These are phyloP conservation scores for Sporothrix globosa DNA, from an alignment of 2,329 filamentous ascomycete species.

Conservation along the genomic window DNA sequence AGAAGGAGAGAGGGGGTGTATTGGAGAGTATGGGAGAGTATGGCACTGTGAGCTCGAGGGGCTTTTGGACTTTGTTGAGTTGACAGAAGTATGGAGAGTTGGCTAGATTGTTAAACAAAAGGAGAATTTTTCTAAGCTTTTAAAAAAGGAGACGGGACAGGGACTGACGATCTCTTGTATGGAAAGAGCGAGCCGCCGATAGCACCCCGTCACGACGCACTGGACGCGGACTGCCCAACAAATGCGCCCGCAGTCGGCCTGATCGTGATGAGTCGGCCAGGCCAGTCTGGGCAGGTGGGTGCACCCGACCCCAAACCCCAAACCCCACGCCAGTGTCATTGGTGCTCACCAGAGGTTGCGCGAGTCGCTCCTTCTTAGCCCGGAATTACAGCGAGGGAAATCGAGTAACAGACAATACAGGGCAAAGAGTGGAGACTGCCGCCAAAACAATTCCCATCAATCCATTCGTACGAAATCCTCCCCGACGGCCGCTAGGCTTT, in stretches of 20 bases:
- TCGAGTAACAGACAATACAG: neutral
- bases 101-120: neutral
- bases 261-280: neutral
- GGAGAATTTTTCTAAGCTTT: neutral
- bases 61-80: no score
- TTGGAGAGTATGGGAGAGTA: neutral
- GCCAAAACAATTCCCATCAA: slow-evolving; percentile 21
- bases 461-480: slow-evolving; percentile 24
- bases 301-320: neutral
- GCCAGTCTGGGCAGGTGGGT: slow-evolving; percentile 11
- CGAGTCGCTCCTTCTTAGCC: neutral
- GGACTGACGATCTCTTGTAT: neutral
- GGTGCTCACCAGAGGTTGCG: neutral
- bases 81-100: no score
- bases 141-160: neutral
- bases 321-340: slow-evolving; percentile 11
- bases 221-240: slow-evolving; percentile 8
- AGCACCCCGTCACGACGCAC: slow-evolving; percentile 17
- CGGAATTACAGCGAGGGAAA: neutral
- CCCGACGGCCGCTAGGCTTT: slow-evolving; percentile 19
- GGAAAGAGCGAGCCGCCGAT: neutral
- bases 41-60: no score
- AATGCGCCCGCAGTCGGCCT: neutral
- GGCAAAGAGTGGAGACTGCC: neutral
- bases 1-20: neutral